Evolutionary conservation across 352 stramenopile species (phyloP), one percentile per base, ranked within the genome.

Genomic region (Aphanomyces stellatus): DNA sequence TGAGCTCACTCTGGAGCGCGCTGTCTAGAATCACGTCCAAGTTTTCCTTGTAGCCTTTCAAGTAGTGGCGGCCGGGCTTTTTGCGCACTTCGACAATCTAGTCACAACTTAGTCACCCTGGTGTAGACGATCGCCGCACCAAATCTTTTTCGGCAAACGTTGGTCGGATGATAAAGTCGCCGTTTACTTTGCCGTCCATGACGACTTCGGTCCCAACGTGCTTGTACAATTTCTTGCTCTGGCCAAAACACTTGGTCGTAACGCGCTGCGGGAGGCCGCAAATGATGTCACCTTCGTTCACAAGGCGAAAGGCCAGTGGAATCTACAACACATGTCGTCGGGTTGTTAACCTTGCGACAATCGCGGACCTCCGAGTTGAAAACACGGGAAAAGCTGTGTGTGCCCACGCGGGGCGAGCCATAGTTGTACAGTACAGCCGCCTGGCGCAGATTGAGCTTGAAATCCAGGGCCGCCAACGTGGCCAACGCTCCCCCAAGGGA

Each of bases 401-500:
- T 74, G 7, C 73, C 73, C 4, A 78, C 67, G 22, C 72, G 70
- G 17, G 72, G 72, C 6, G 53, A 67, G 1, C 72, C 72, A 34
- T 75, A 77, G 34, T 74, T 77, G 49, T 74, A 74, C 66, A 77
- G 57, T 4, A 68, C 22, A 6, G 74, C 46, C 42, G 53, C 22
- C 15, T 10, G 33, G 2, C 51, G n/a, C 17, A 64, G 34, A 4
- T 22, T 25, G n/a, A 46, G 11, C 15, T 49, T 48, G 28, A 64
- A 51, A 27, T 64, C 55, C 13, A 64, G 33, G 8, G 55, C 33
- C n/a, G 55, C 55, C 22, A 83, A 57, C 27, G 27, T 74, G 13
- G 74, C 73, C 0, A 83, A 68, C 10, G 76, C 76, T 2, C 76
- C 76, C 10, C 76, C 76, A 11, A 83, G 68, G 15, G 71, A 78